phyloP scores from a whole-genome alignment of 768 basidiomycete genomes.

The Pholiota molesta region DNA sequence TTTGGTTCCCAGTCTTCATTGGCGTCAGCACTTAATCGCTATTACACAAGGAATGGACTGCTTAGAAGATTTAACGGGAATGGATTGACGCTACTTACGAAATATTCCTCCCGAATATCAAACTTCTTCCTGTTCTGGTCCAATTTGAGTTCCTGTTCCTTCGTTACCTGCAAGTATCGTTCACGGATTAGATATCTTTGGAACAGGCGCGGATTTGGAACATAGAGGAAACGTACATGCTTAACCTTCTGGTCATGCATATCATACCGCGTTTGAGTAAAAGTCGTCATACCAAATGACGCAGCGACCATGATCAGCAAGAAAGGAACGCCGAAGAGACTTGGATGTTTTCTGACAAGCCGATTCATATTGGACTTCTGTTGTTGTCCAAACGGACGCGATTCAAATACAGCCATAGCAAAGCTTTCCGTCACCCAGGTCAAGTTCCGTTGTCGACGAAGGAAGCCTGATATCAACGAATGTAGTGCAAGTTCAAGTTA shows the following conservation, averaged over 20 bases:
- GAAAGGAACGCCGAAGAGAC: slow-evolving; percentile 87
- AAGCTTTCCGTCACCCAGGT: neutral
- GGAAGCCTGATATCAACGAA: neutral
- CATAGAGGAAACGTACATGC: slow-evolving; percentile 45
- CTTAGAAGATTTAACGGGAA: neutral
- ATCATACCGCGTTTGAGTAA: slow-evolving; percentile 93
- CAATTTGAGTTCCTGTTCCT: slow-evolving; percentile 78
- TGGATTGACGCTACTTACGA: slow-evolving; percentile 57
- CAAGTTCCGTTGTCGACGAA: neutral
- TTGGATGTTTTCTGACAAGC: slow-evolving; percentile 61
- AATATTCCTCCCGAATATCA: slow-evolving; percentile 96
- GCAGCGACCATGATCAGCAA: slow-evolving; percentile 82
- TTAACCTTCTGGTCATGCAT: slow-evolving; percentile 79
- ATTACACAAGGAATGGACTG: neutral
- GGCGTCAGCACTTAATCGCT: slow-evolving; percentile 67
- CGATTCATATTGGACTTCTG: slow-evolving; percentile 39
- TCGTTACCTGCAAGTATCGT: slow-evolving; percentile 51
- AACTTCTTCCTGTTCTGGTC: slow-evolving; percentile 75
- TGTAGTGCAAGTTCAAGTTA: too few species aligned
- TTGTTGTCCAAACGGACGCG: slow-evolving; percentile 5
- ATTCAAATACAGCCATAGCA: slow-evolving; percentile 18
- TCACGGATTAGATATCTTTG: neutral
- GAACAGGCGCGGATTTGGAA: neutral
- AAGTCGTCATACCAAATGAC: slow-evolving; percentile 78
- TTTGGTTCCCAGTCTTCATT: slow-evolving; percentile 87